Evolutionary conservation across 176 grass and related monocot species (phyloP).

Genomic region (Bromus sterilis): DNA sequence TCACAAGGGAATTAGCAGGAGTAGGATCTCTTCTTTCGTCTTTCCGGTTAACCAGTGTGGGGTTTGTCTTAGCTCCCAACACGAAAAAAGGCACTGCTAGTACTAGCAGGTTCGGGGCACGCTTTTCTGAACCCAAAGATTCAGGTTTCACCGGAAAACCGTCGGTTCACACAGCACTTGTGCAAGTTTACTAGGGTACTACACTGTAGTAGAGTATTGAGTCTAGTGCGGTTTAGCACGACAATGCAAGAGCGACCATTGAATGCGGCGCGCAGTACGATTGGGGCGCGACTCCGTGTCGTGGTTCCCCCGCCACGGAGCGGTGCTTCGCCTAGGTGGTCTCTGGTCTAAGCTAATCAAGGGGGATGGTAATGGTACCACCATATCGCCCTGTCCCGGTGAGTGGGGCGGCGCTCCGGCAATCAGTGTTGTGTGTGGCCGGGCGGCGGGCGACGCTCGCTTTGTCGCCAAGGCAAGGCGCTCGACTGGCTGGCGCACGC

Average conservation of each 20-base stretch:
- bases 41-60: not conserved
- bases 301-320: not conserved
- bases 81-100: too few relatives aligned
- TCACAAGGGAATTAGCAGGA: slow-evolving; percentile 6
- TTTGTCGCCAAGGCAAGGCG: slow-evolving; percentile 27
- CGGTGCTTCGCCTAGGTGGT: slow-evolving; percentile 8
- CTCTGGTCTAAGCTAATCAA: not conserved
- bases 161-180: not conserved
- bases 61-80: too few relatives aligned
- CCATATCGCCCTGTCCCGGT: not conserved
- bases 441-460: not conserved
- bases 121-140: not conserved
- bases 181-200: too few relatives aligned
- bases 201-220: too few relatives aligned
- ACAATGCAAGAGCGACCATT: not conserved
- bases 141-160: not conserved
- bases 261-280: not conserved
- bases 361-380: too few relatives aligned
- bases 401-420: slow-evolving; percentile 23
- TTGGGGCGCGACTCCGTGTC: not conserved
- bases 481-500: not conserved
- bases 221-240: too few relatives aligned
- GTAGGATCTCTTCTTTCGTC: too few relatives aligned
- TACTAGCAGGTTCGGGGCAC: not conserved
- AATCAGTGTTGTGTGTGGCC: slow-evolving; percentile 3